These are phyloP conservation scores for Pyrus pyrifolia DNA, from an alignment of 306 rosid genomes.

Conservation along the genomic window DNA sequence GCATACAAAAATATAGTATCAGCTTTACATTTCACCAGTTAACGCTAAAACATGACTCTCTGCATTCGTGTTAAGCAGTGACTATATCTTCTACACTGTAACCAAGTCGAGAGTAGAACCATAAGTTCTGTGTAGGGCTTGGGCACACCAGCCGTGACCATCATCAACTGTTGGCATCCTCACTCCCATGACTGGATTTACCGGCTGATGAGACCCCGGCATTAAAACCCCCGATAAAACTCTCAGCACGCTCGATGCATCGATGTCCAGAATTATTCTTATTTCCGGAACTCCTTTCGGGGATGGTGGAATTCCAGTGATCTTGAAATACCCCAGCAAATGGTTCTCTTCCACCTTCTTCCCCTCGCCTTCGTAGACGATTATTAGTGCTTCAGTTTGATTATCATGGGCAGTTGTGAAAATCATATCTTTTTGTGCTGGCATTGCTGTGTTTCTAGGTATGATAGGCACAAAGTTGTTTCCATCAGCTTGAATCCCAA, in stretches of 20 bases:
- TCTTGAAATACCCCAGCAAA: constrained; percentile 73
- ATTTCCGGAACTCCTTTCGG: constrained; percentile 68
- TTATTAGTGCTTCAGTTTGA: constrained; percentile 63
- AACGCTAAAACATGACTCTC: neutral
- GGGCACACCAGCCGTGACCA: constrained; percentile 86
- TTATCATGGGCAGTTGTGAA: constrained; percentile 71
- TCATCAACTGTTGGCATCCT: constrained; percentile 84
- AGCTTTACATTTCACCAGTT: neutral
- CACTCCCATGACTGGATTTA: constrained; percentile 65
- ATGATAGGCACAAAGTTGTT: constrained; percentile 56
- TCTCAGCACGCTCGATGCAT: constrained; percentile 57
- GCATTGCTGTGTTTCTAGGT: constrained; percentile 67
- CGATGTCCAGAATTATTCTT: constrained; percentile 73
- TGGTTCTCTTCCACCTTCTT: constrained; percentile 53
- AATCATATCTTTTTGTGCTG: constrained; percentile 55
- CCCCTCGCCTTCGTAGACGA: constrained; percentile 77
- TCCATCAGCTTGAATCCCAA: constrained; percentile 76
- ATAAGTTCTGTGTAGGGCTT: constrained; percentile 47
- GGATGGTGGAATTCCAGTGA: constrained; percentile 60
- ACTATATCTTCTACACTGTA: constrained; percentile 37
- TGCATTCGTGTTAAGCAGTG: neutral
- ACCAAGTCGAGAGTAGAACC: constrained; percentile 64
- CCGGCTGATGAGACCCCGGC: constrained; percentile 49
- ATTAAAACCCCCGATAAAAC: constrained; percentile 55
- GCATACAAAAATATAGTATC: neutral